phyloP scores from a whole-genome alignment of 371 early-diverging fungal species.

The Lichtheimia corymbifera region DNA sequence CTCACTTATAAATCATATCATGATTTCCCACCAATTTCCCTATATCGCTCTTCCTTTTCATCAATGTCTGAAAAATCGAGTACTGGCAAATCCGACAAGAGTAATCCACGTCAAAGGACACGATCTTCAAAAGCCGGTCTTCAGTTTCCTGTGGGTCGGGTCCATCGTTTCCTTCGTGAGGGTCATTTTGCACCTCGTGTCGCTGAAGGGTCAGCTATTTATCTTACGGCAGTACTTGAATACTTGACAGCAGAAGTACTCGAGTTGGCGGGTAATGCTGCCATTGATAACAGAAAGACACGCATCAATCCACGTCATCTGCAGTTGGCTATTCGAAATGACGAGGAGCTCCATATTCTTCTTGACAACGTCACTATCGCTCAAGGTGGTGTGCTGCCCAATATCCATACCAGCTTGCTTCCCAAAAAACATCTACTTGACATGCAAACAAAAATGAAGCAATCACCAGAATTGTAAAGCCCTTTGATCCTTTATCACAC shows the following conservation, averaged over 20 bases:
- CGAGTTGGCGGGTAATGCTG: conserved; percentile 91
- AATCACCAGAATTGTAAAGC: background rate
- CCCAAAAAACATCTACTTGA: conserved; percentile 46
- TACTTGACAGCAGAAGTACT: conserved; percentile 93
- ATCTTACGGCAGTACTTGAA: conserved; percentile 89
- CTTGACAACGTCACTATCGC: conserved; percentile 79
- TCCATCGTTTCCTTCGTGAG: conserved; percentile 87
- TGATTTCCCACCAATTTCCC: background rate
- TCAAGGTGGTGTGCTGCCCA: conserved; percentile 81
- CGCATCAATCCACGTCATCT: conserved; percentile 86
- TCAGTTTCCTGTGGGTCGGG: conserved; percentile 93
- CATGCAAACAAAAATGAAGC: background rate
- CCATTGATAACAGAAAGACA: conserved; percentile 89
- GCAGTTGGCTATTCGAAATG: conserved; percentile 87
- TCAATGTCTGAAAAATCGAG: background rate
- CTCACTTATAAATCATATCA: too few relatives aligned
- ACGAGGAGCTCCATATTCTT: conserved; percentile 91
- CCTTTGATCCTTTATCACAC: background rate
- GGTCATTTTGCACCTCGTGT: conserved; percentile 90
- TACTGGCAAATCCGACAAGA: too few relatives aligned
- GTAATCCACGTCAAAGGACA: background rate
- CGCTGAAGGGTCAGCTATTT: conserved; percentile 87
- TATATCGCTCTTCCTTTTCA: background rate
- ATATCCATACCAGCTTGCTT: conserved; percentile 66
- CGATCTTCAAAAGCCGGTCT: conserved; percentile 54